Base-by-base conservation (phyloP, 805 yeast genomes). In the Maudiozyma bulderi region DNA sequence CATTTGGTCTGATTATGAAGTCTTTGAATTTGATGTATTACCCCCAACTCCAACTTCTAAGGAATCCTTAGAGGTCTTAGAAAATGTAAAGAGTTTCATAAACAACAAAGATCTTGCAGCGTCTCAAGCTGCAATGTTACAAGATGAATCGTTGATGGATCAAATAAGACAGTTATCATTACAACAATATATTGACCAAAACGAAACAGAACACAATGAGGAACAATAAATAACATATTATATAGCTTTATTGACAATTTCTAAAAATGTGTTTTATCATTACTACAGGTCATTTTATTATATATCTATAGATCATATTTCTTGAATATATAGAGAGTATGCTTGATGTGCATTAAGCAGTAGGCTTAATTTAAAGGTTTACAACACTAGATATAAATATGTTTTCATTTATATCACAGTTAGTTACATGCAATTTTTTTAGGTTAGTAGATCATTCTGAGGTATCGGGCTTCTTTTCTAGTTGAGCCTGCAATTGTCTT, bases 21-120 rank as follows among this genome's bases (percentile, higher is more conserved):
- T 81, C 13, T 79, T 70, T 58, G 95, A 85, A 55, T 85, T 76
- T 59, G 95, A 85, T 62, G 75, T 83, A 2, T 61, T 85, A 26
- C 90, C 95, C 1, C 93, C 95, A 1, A 57, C 57, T 15, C 64
- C 66, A 7, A 78, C 52, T 0, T 54, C 58, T 5, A 62, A 54
- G 44, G 65, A 62, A 39, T 59, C 65, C 0, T 45, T 44, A 2
- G 81, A 53, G 60, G 69, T 53, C 26, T 55, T 67, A 11, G 74
- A 71, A 53, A 56, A 54, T 1, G 58, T 70, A 5, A 62, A 61
- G 28, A 65, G 61, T 47, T 67, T 64, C 45, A 60, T 70, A 15
- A 67, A 67, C 48, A 63, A 61, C 10, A 57, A 55, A 37, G 66
- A 60, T 41, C 46, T 69, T 29, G 54, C 55, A 2, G 47, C 39